Percentiles rank a stretch among this genome's conserved stretches.
These are phyloP conservation scores for Taphrina wiesneri DNA, from an alignment of 1,139 yeast genomes.

Conservation along the genomic window DNA sequence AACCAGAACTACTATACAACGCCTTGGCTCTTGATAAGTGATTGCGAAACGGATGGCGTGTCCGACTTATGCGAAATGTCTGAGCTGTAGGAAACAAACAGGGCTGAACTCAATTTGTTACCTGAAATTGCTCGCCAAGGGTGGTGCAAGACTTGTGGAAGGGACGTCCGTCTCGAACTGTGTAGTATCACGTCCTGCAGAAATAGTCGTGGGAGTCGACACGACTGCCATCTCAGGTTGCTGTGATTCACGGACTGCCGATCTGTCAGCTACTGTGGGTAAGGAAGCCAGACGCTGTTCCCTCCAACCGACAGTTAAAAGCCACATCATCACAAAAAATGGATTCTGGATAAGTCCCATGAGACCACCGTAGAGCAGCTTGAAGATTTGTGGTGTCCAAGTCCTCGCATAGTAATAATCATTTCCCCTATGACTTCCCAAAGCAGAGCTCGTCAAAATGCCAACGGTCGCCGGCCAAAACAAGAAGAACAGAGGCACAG, in stretches of 20 bases:
- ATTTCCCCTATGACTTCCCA: conserved; percentile 7
- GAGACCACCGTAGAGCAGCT: conserved; percentile 35
- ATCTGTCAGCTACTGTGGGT: neutral
- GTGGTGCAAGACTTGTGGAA: neutral
- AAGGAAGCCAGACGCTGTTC: neutral
- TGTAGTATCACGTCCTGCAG: neutral
- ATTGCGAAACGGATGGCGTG: no score
- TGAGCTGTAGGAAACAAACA: no score
- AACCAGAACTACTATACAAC: neutral
- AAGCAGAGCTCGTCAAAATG: conserved; percentile 15
- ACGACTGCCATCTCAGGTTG: neutral
- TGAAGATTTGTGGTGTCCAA: conserved; percentile 34
- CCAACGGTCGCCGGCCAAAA: conserved; percentile 29
- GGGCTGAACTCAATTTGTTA: neutral
- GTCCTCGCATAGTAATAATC: conserved; percentile 29
- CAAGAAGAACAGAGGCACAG: conserved; percentile 12
- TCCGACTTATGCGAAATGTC: no score
- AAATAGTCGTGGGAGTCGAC: neutral
- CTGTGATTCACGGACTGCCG: neutral
- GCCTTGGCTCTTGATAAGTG: neutral
- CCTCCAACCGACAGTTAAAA: conserved; percentile 31
- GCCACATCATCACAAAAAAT: conserved; percentile 26
- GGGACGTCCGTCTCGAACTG: neutral
- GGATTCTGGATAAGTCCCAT: conserved; percentile 30
- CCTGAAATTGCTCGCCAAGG: neutral